phyloP scores from a whole-genome alignment of 2,329 filamentous ascomycete species.

The Parastagonospora avenae region DNA sequence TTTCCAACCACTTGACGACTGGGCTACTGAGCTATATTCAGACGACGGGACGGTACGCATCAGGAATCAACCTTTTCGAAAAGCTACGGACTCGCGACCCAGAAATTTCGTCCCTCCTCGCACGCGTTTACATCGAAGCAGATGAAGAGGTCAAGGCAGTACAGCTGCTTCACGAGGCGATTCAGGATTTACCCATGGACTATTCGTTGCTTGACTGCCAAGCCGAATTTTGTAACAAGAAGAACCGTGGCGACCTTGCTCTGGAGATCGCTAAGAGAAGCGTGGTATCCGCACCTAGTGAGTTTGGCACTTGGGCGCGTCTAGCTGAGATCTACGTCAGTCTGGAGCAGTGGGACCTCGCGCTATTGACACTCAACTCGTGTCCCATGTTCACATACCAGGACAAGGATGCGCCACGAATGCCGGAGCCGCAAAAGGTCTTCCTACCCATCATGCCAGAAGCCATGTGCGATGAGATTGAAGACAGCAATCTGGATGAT shows the following conservation, averaged over 20 bases:
- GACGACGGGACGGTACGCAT: slow-evolving; percentile 91
- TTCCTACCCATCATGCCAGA: slow-evolving; percentile 86
- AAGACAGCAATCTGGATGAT: slow-evolving; percentile 81
- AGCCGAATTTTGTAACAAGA: slow-evolving; percentile 86
- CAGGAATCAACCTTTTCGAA: slow-evolving; percentile 96
- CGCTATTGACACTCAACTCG: slow-evolving; percentile 92
- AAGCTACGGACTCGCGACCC: slow-evolving; percentile 89
- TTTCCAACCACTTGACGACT: slow-evolving; percentile 94
- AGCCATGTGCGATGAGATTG: slow-evolving; percentile 92
- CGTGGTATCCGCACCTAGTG: slow-evolving; percentile 92
- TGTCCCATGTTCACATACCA: slow-evolving; percentile 99
- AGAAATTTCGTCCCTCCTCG: slow-evolving; percentile 90
- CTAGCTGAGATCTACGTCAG: slow-evolving; percentile 92
- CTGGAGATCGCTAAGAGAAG: slow-evolving; percentile 92
- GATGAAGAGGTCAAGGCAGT: slow-evolving; percentile 98
- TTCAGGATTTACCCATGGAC: slow-evolving; percentile 95
- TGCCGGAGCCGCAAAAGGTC: slow-evolving; percentile 90
- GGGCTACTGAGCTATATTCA: slow-evolving; percentile 93
- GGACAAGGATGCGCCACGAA: slow-evolving; percentile 92
- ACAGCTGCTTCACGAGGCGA: slow-evolving; percentile 80
- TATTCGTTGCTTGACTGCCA: slow-evolving; percentile 96
- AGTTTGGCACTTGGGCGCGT: slow-evolving; percentile 96
- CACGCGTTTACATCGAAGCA: slow-evolving; percentile 89
- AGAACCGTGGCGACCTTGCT: slow-evolving; percentile 85
- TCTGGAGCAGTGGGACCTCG: slow-evolving; percentile 95